A percentile compares a stretch with the other conserved stretches of the same genome.
Evolutionary conservation across 75 land plant genomes (phyloP).

Genomic region (Picea glauca): DNA sequence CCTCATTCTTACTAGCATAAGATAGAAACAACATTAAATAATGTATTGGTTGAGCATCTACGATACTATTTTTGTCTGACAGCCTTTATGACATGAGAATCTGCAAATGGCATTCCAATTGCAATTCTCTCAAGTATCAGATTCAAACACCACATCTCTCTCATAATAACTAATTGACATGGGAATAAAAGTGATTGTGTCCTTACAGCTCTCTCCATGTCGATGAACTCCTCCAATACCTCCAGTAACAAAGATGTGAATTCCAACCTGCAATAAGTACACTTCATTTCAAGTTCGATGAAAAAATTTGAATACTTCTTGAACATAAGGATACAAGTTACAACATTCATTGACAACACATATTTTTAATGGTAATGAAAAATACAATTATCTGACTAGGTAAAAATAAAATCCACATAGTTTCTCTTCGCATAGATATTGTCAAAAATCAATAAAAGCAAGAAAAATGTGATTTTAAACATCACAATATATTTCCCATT

Average conservation of each 20-base stretch:
- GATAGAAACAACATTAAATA: background rate
- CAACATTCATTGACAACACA: background rate
- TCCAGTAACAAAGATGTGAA: slow-evolving; percentile 89
- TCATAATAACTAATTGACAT: background rate
- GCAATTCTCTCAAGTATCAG: background rate
- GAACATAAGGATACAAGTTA: background rate
- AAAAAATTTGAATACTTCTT: background rate
- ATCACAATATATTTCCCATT: background rate
- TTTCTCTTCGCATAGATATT: background rate
- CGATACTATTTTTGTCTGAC: background rate
- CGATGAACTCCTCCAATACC: slow-evolving; percentile 99
- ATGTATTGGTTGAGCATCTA: background rate
- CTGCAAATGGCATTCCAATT: background rate
- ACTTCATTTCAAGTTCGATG: background rate
- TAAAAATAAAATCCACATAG: background rate
- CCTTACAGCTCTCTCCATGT: slow-evolving; percentile 84
- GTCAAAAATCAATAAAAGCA: background rate
- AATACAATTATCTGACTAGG: background rate
- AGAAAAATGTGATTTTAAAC: background rate
- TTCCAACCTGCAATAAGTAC: slow-evolving; percentile 62
- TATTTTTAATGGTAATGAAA: background rate
- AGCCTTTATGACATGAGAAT: background rate
- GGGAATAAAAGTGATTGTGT: background rate
- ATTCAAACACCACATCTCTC: background rate
- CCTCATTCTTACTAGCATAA: background rate